Conservation (phyloP, 257 asterid genomes). For the Perilla frutescens region DNA sequence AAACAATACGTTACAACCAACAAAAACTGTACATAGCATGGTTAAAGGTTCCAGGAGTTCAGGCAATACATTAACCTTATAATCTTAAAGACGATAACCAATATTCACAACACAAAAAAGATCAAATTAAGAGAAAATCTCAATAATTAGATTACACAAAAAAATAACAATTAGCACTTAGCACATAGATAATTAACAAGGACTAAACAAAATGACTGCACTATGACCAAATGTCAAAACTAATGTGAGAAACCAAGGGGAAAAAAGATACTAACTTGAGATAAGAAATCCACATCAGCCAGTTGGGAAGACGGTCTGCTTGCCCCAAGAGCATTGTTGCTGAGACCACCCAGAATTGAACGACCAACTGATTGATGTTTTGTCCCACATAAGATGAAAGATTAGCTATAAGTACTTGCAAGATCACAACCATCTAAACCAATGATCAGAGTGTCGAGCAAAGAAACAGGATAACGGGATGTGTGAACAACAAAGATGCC, state of each 20-base stretch:
- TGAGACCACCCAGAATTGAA: conserved; percentile 64
- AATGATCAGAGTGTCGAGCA: not conserved
- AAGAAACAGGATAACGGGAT: not conserved
- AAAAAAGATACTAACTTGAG: conserved; percentile 56
- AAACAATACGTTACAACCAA: conserved; percentile 5
- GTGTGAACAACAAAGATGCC: not conserved
- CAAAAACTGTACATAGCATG: not conserved
- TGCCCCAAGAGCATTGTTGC: conserved; percentile 49
- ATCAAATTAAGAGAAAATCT: not conserved
- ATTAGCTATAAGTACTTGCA: conserved; percentile 19
- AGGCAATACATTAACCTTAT: not conserved
- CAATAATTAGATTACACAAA: not conserved
- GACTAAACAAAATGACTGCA: not conserved
- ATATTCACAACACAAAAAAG: not conserved
- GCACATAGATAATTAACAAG: not conserved
- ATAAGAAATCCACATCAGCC: conserved; percentile 43
- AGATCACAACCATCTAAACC: conserved; percentile 6
- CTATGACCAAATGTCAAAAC: conserved; percentile 3
- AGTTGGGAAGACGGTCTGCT: conserved; percentile 47
- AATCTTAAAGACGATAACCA: not conserved
- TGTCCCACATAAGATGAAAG: conserved; percentile 19
- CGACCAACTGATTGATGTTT: conserved; percentile 63
- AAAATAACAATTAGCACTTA: conserved; percentile 3
- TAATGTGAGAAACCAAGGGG: not conserved
- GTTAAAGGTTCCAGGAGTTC: not conserved